Evolutionary conservation across 495 filamentous ascomycete species (phyloP).

Genomic region (Penicillium pancosmium): DNA sequence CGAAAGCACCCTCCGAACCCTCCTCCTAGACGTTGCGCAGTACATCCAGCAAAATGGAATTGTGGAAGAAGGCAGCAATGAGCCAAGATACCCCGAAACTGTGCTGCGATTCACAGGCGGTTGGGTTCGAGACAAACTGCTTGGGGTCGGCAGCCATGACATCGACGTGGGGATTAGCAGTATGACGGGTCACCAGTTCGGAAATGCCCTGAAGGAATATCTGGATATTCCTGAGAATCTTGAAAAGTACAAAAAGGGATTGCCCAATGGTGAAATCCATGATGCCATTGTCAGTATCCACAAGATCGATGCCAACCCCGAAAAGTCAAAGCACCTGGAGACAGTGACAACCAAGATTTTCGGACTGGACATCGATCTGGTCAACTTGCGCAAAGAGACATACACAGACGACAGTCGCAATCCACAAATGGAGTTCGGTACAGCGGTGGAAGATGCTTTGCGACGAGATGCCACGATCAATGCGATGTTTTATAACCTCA

Average conservation of each 20-base stretch:
- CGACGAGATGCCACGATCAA: conserved; percentile 94
- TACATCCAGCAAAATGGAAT: conserved; percentile 62
- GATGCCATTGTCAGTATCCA: conserved; percentile 58
- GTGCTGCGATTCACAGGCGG: conserved; percentile 87
- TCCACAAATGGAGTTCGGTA: conserved; percentile 92
- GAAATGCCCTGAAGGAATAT: conserved; percentile 61
- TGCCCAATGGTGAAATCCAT: conserved; percentile 31
- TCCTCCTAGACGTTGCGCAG: conserved; percentile 74
- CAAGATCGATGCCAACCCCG: conserved; percentile 86
- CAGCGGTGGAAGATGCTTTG: conserved; percentile 84
- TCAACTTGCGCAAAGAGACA: conserved; percentile 90
- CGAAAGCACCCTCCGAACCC: conserved; percentile 67
- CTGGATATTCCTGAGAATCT: conserved; percentile 55
- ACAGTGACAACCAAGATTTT: conserved; percentile 86
- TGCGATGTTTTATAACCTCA: conserved; percentile 93
- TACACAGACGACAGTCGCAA: conserved; percentile 86
- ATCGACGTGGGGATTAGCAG: conserved; percentile 94
- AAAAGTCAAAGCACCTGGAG: conserved; percentile 97
- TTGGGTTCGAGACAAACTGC: conserved; percentile 98
- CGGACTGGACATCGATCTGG: conserved; percentile 88
- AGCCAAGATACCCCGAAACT: conserved; percentile 25
- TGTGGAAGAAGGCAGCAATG: conserved; percentile 37
- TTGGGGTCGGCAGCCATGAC: conserved; percentile 79
- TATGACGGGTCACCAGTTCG: conserved; percentile 90
- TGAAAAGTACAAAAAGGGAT: conserved; percentile 53